Base-by-base conservation (phyloP, 208 protist genomes). In the Leishmania lainsoni region DNA sequence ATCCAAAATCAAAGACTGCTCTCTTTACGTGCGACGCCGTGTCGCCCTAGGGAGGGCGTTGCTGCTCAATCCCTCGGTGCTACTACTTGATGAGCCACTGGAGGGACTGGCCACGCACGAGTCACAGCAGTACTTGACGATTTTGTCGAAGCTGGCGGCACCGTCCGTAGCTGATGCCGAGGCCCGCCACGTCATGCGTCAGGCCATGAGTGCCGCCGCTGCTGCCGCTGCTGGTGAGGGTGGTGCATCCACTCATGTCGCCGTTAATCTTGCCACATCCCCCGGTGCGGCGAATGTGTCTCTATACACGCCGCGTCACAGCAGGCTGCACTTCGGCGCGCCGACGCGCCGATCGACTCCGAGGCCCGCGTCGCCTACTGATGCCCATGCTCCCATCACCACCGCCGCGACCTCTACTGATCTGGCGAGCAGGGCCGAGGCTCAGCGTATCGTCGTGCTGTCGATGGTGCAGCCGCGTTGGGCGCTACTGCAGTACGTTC, bases 381-480 rank as follows among this genome's bases (percentile, higher is more conserved):
- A 6, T 49, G 29, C 35, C 63, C 12, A 6, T 49, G 29, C 35
- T 54, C 12, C 29, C 56, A n/a, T 73, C 9, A 42, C 65, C 56
- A 49, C 51, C 5, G 29, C 61, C 69, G 17, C 52, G 6, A 54
- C 61, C 48, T 42, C 73, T 26, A 39, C 45, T 14, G 39, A 48
- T 69, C 22, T 45, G 8, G 35, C 56, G 26, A 35, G 42, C 69
- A 32, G 52, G 29, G 29, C 65, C 29, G 68, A 80, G 58, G 70
- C 79, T 26, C 79, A 86, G 81, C 86, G 89, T 9, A 76, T 90
- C 4, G 75, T 92, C 20, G 75, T 90, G 3, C 17, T 95, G 26
- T 90, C 88, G 6, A 84, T 92, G 75, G 78, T 85, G 48, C 91
- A 93, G 81, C 91, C 91, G 51, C 89, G 91, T 29, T 95, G 89